Evolutionary conservation across 2,329 filamentous ascomycete genomes (phyloP), one percentile per base, ranked within the genome.

Genomic region (Canariomyces notabilis): DNA sequence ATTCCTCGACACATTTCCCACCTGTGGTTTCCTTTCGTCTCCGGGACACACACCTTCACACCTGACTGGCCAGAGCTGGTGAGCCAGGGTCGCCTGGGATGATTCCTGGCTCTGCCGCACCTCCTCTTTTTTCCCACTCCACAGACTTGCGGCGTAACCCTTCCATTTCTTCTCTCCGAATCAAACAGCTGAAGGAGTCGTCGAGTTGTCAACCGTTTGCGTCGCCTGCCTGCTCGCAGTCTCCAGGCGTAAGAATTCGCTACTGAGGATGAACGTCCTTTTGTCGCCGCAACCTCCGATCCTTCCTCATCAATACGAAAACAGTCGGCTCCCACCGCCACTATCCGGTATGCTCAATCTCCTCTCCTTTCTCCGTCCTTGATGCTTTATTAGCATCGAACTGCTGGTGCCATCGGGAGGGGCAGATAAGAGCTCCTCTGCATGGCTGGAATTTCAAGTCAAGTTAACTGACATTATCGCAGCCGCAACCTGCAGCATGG

Each of bases 271-370:
- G 80, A 82, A 82, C 64, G 71, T 80, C 62, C 63, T 83, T 65
- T 65, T 83, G 54, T 75, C 77, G 59, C 74, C 77, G 57, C 78
- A 82, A 62, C 77, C 77, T 43, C 70, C 77, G 49, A 68, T 76
- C 56, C 77, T 82, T 59, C 73, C 75, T 61, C 75, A 77, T 57
- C 76, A 77, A 55, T 75, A 79, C 73, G 76, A 80, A 59, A 67
- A 69, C 51, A 67, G 68, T 55, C 73, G 75, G 54, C 70, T 72
- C 53, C 80, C 76, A 49, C 75, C 75, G 39, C 71, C 73, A 54
- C 72, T 77, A 59, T 72, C 74, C 50, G 67, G 79, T 82, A 70
- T 61, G 78, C 73, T 38, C 49, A n/a, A 26, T 37, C 23, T 44
- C 39, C 42, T 35, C 14, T 18, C 37, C 29, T 35, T 42, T 38